A percentile compares a stretch with the other conserved stretches of the same genome.
These are phyloP conservation scores for Nitzschia sp. DNA, from an alignment of 108 stramenopile species.

Conservation along the genomic window DNA sequence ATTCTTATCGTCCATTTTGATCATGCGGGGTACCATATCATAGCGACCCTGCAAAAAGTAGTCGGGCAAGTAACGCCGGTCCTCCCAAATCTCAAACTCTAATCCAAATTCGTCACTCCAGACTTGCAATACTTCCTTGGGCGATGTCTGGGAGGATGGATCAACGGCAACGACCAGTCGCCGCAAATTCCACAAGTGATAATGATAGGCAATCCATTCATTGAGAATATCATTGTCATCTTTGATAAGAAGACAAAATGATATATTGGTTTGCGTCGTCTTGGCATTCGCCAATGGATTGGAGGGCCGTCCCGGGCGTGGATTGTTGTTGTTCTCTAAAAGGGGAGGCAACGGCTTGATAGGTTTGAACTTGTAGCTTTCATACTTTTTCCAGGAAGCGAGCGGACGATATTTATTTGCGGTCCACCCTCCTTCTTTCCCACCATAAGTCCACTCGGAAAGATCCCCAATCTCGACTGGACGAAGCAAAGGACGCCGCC, in stretches of 20 bases:
- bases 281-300: neutral
- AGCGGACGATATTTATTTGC: too few relatives aligned
- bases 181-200: slow-evolving; percentile 57
- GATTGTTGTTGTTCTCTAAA: too few relatives aligned
- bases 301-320: slow-evolving; percentile 42
- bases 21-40: slow-evolving; percentile 20
- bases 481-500: too few relatives aligned
- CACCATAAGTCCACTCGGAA: too few relatives aligned
- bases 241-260: slow-evolving; percentile 41
- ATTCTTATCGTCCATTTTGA: slow-evolving; percentile 31
- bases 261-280: neutral
- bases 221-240: slow-evolving; percentile 46
- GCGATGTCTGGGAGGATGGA: slow-evolving; percentile 48
- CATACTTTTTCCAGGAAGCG: neutral
- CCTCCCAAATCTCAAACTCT: slow-evolving; percentile 25
- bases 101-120: slow-evolving; percentile 27
- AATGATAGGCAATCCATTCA: slow-evolving; percentile 73
- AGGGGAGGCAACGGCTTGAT: too few relatives aligned
- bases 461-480: too few relatives aligned
- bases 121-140: slow-evolving; percentile 33
- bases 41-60: slow-evolving; percentile 29
- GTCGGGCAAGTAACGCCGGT: slow-evolving; percentile 47
- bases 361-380: neutral
- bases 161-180: slow-evolving; percentile 65
- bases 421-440: too few relatives aligned